Base-by-base conservation (phyloP, 805 yeast genomes). In the Yarrowia hollandica region DNA sequence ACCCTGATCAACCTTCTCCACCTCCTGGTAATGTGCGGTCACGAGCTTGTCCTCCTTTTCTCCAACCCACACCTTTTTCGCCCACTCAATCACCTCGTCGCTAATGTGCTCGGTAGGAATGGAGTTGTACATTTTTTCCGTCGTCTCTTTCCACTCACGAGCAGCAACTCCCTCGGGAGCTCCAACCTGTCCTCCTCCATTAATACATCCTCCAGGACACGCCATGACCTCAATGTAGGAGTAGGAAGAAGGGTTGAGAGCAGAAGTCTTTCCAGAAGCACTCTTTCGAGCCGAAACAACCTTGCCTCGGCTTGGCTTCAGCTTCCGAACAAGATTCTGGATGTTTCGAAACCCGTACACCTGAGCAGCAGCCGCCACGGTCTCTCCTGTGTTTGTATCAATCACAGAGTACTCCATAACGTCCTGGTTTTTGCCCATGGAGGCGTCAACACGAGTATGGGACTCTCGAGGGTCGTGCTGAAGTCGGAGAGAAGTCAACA, bases 221-320 rank as follows among this genome's bases (percentile, higher is more conserved):
- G 99, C 99, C 97, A 90, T 92, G 42, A 94, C 86, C 67, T 94
- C 99, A 5, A 92, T 88, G 65, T 86, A 88, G 62, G 89, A 94
- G 65, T 88, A 84, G 37, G 74, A 76, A 28, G 80, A 71, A 0
- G 92, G 86, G 61, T 88, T 91, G 0, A 83, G 84, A 9, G 58
- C 58, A 11, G 63, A 62, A 15, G 60, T 63, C 6, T 66, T 35
- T 41, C 44, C 64, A 12, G 60, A 38, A n/a, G 70, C 64, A 5
- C 65, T 56, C 12, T 63, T 58, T 14, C 60, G 39, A 38, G 37
- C 63, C 52, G 22, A 26, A 61, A 33, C 56, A 42, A 64, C 61
- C 62, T 66, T 48, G 62, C 69, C 15, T 65, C 62, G 52, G 64
- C 69, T 63, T n/a, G 79, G 79, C 64, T 85, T 85, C 64, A 92